A percentile compares a stretch with the other conserved stretches of the same genome.
Evolutionary conservation across 768 basidiomycete species (phyloP).

Genomic region (Boletus barrowsii): DNA sequence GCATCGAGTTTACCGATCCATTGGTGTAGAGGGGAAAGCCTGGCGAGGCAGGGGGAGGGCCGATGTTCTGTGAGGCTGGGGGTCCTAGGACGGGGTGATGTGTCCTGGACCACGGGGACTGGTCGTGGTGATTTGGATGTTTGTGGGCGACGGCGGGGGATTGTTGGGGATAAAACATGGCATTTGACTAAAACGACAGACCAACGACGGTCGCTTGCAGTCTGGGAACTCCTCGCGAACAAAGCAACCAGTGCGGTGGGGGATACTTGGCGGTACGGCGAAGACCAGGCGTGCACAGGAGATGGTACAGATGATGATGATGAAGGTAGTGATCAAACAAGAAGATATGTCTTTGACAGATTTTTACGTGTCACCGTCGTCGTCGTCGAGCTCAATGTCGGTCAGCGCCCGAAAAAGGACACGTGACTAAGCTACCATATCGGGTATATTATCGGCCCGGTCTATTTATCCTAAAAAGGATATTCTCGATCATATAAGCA

Average conservation of each 20-base stretch:
- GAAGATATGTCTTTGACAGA: conserved; percentile 13
- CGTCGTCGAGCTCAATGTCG: conserved; percentile 14
- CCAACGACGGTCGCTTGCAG: conserved; percentile 3
- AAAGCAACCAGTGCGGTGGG: conserved; percentile 5
- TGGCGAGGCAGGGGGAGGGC: conserved; percentile 67
- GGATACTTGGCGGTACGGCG: not conserved
- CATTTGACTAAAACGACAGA: conserved; percentile 33
- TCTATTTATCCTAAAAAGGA: conserved; percentile 6
- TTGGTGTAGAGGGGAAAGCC: conserved; percentile 77
- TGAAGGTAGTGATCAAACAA: conserved; percentile 10
- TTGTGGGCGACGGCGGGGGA: conserved; percentile 80
- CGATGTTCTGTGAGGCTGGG: conserved; percentile 41
- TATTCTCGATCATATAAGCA: conserved; percentile 11
- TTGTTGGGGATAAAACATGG: conserved; percentile 84
- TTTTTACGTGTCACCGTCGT: conserved; percentile 16
- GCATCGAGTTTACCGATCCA: conserved; percentile 58
- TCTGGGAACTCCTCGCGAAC: conserved; percentile 4
- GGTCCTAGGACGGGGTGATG: conserved; percentile 56
- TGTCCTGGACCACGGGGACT: conserved; percentile 65
- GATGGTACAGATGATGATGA: conserved; percentile 14
- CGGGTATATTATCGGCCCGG: conserved; percentile 14
- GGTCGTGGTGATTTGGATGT: conserved; percentile 71
- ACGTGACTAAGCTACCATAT: conserved; percentile 21
- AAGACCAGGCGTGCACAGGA: not conserved
- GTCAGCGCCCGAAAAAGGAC: conserved; percentile 29